Base-by-base conservation (phyloP, 2,329 filamentous ascomycete genomes). In the Mycosphaerelloides madeirae region DNA sequence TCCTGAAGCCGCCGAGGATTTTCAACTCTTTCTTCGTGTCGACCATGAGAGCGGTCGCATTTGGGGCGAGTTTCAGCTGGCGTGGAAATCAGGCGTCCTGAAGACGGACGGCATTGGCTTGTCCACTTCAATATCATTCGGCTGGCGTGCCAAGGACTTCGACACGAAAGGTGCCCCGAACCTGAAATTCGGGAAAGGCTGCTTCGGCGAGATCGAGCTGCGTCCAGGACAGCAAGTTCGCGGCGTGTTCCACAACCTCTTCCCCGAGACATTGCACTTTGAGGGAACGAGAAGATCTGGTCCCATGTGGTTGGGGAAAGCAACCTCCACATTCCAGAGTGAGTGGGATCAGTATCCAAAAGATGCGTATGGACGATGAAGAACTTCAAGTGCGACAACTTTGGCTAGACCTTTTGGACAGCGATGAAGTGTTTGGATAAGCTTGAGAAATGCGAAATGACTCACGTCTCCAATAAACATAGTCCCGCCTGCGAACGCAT, bases 61-160 rank as follows among this genome's bases (percentile, higher is more conserved):
- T 6, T 78, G 75, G 74, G 73, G 69, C 0, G 56, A 50, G 1
- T 77, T 77, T 49, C 61, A 70, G 33, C 61, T 75, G 3, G 69
- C 68, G 1, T 43, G 68, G 6, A 61, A 72, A 29, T 46, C 61
- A 31, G 71, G 73, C 1, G 55, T 77, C 3, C 55, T 77, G n/a
- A 61, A 63, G 28, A 61, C 76, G 25, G 44, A 63, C 6, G 39
- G 66, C 14, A 41, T 55, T 28, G 11, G 52, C 42, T 5, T 57
- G 50, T 18, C 48, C n/a, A 38, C 38, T 8, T 42, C 22, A 3
- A 32, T 57, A 13, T 37, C 37, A 0, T 57, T 59, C 25, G 58
- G 57, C 6, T 67, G 64, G 64, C 64, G 65, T 8, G 54, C 65
- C 13, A 49, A 56, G 3, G 56, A 67, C 40, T 38, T 41, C n/a